Conservation (phyloP, 2,329 filamentous ascomycete species). For the Pyrenophora teres region DNA sequence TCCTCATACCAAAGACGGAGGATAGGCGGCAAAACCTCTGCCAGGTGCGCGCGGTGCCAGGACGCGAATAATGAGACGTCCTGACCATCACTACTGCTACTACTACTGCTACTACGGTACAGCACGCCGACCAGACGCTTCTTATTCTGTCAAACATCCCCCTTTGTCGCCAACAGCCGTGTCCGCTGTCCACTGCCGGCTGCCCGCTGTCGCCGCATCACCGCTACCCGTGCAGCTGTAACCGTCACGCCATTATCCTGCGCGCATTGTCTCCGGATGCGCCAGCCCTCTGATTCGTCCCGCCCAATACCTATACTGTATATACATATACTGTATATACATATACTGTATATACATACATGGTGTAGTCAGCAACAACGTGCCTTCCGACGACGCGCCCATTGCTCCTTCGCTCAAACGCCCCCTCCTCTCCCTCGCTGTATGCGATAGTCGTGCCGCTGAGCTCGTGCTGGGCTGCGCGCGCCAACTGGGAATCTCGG, state of each 20-base stretch:
- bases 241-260: conserved; percentile 4
- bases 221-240: background rate
- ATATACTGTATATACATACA: too few relatives aligned
- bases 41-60: conserved; percentile 9
- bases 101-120: background rate
- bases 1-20: too few relatives aligned
- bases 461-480: conserved; percentile 39
- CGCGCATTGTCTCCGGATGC: conserved; percentile 13
- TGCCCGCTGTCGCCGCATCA: background rate
- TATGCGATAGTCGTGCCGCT: conserved; percentile 30
- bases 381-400: conserved; percentile 9
- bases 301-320: background rate
- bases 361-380: background rate
- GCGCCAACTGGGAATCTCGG: conserved; percentile 26
- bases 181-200: conserved; percentile 1
- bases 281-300: conserved; percentile 15
- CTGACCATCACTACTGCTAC: background rate
- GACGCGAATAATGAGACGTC: conserved; percentile 16
- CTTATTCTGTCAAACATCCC: background rate
- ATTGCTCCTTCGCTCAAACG: conserved; percentile 12
- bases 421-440: conserved; percentile 20
- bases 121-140: conserved; percentile 1
- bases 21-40: background rate
- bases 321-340: too few relatives aligned
- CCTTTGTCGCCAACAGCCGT: conserved; percentile 8